phyloP scores from a whole-genome alignment of 2,329 filamentous ascomycete species.

The Cadophora luteo-olivacea region DNA sequence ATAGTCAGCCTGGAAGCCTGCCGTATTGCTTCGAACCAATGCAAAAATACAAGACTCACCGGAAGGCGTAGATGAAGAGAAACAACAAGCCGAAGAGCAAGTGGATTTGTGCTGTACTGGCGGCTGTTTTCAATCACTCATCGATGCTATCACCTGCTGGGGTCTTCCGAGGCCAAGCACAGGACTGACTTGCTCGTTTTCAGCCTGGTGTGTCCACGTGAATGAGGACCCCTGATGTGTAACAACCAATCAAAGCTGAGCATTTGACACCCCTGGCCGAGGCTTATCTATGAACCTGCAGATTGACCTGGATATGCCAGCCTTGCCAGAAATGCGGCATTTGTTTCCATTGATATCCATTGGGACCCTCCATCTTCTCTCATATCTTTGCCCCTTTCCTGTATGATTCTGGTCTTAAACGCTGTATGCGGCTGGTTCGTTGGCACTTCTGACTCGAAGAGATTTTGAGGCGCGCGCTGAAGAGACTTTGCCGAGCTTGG shows the following conservation, averaged over 20 bases:
- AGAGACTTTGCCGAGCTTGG: slow-evolving; percentile 21
- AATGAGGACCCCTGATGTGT: neutral
- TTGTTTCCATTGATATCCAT: slow-evolving; percentile 10
- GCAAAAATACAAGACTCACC: slow-evolving; percentile 9
- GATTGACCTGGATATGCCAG: slow-evolving; percentile 3
- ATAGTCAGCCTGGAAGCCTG: slow-evolving; percentile 20
- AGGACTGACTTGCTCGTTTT: slow-evolving; percentile 7
- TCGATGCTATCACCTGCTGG: slow-evolving; percentile 14
- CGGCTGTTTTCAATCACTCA: neutral
- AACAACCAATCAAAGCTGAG: neutral
- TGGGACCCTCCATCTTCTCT: neutral
- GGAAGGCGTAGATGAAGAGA: neutral
- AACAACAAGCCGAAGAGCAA: neutral
- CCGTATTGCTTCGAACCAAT: neutral
- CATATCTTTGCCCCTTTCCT: no score
- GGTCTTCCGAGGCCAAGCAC: neutral
- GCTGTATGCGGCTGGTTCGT: neutral
- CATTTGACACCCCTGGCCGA: neutral
- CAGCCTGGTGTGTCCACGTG: slow-evolving; percentile 1
- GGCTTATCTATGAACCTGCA: slow-evolving; percentile 14
- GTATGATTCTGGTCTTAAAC: neutral
- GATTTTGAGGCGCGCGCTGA: neutral
- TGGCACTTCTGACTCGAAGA: slow-evolving; percentile 8
- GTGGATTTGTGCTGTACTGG: neutral
- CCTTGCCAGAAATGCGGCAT: slow-evolving; percentile 6